A percentile compares a stretch with the other conserved stretches of the same genome.
phyloP scores from a whole-genome alignment of 176 grass and related monocot species.

The Oryza nivara region DNA sequence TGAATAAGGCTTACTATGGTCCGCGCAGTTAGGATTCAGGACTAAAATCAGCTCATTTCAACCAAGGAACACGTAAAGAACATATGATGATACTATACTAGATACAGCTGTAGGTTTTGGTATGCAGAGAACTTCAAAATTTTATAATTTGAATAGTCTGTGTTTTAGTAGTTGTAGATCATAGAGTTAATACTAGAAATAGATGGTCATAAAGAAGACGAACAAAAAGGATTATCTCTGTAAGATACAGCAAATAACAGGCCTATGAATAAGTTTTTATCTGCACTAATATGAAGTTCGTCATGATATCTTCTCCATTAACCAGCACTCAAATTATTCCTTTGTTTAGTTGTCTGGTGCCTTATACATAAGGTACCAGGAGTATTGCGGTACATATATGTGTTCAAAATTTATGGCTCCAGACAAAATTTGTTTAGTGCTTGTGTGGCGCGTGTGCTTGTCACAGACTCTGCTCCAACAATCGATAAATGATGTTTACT shows the following conservation, averaged over 20 bases:
- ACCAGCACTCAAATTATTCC: neutral
- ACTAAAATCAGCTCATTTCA: neutral
- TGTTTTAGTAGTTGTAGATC: neutral
- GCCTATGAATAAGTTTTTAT: slow-evolving; percentile 4
- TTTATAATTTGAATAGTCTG: neutral
- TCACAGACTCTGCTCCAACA: neutral
- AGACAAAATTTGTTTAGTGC: too few species aligned
- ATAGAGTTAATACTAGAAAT: too few species aligned
- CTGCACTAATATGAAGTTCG: neutral
- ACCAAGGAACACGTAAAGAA: neutral
- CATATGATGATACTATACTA: neutral
- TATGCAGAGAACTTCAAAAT: neutral
- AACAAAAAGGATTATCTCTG: neutral
- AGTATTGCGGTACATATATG: too few species aligned
- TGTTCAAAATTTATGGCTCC: too few species aligned
- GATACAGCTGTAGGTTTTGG: slow-evolving; percentile 10
- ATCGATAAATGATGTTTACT: neutral
- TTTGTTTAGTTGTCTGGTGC: neutral
- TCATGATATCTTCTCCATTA: neutral
- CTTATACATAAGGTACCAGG: too few species aligned
- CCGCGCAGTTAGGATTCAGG: neutral
- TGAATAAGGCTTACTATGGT: neutral
- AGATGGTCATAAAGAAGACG: neutral
- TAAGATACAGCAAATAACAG: neutral
- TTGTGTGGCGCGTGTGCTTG: too few species aligned